phyloP scores from a whole-genome alignment of 176 grass and related monocot genomes.

The Raddia guianensis region DNA sequence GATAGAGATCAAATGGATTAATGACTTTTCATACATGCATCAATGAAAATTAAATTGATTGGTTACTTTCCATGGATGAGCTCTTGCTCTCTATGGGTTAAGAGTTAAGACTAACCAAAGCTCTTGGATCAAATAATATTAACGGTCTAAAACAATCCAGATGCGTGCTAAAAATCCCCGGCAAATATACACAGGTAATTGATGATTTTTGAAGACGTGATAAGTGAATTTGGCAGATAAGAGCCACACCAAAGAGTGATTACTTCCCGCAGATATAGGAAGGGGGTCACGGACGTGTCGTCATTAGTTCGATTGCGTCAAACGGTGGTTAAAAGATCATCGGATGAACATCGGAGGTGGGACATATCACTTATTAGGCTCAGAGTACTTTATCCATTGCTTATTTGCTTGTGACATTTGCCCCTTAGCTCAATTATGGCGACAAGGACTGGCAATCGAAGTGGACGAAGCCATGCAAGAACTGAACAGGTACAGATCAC shows the following conservation, averaged over 20 bases:
- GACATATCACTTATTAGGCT: background rate
- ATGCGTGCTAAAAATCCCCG: too few relatives aligned
- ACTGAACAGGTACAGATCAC: background rate
- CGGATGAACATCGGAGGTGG: background rate
- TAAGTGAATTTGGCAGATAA: background rate
- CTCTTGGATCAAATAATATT: too few relatives aligned
- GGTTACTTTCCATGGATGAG: too few relatives aligned
- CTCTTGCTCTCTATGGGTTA: too few relatives aligned
- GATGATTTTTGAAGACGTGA: background rate
- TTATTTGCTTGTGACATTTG: background rate
- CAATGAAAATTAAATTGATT: too few relatives aligned
- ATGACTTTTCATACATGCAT: too few relatives aligned
- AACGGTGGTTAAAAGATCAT: background rate
- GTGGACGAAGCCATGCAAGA: background rate
- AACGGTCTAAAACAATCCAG: too few relatives aligned
- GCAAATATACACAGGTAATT: background rate
- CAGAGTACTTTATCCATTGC: background rate
- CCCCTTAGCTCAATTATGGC: slow-evolving; percentile 1
- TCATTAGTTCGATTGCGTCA: background rate
- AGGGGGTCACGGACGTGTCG: background rate
- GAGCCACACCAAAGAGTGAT: background rate
- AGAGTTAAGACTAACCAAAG: too few relatives aligned
- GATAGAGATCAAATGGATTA: too few relatives aligned
- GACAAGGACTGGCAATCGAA: background rate
- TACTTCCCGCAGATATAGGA: background rate